These are phyloP conservation scores for Austropuccinia psidii DNA, from an alignment of 1,284 basidiomycete genomes.

Conservation along the genomic window DNA sequence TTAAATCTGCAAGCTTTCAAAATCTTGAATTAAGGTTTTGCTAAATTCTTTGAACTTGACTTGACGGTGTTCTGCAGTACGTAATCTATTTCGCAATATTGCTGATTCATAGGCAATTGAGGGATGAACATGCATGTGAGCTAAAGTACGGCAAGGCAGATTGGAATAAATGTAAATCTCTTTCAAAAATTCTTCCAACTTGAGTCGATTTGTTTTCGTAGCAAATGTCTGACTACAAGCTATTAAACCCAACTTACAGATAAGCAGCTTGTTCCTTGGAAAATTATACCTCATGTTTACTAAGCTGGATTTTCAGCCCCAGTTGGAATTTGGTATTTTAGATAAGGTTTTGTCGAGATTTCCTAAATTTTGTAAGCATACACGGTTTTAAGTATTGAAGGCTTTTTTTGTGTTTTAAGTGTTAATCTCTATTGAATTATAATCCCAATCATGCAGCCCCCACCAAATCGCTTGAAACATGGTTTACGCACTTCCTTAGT, in stretches of 20 bases:
- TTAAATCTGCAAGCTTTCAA: background rate
- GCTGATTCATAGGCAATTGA: slow-evolving; percentile 76
- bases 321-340: too few species aligned
- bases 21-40: background rate
- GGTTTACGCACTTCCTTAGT: too few species aligned
- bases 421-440: too few species aligned
- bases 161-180: slow-evolving; percentile 27
- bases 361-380: too few species aligned
- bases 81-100: slow-evolving; percentile 75
- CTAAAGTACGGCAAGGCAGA: slow-evolving; percentile 58
- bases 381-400: too few species aligned
- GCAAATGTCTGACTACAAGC: background rate
- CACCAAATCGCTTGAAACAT: too few species aligned
- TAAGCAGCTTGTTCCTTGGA: slow-evolving; percentile 21
- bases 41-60: background rate
- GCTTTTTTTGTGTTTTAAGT: too few species aligned
- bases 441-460: too few species aligned
- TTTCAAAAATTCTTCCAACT: background rate
- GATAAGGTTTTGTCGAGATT: too few species aligned
- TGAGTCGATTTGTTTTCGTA: background rate
- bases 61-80: slow-evolving; percentile 52
- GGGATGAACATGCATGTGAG: slow-evolving; percentile 87
- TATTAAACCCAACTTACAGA: too few species aligned
- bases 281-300: slow-evolving; percentile 31
- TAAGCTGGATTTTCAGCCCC: background rate